phyloP scores from a whole-genome alignment of 2,329 filamentous ascomycete species.

The Talaromyces sp. region DNA sequence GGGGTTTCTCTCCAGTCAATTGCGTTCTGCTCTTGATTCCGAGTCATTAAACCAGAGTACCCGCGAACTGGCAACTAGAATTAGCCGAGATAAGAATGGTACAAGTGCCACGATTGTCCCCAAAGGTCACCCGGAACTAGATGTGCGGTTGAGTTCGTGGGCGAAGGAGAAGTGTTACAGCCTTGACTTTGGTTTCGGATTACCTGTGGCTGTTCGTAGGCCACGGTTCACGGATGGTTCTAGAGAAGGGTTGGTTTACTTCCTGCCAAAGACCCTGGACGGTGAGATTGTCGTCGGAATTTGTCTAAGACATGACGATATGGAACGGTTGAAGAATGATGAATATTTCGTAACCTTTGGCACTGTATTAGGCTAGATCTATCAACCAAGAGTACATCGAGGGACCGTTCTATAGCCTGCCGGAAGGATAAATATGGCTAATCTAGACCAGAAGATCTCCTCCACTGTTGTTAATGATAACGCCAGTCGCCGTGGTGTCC shows the following conservation, averaged over 20 bases:
- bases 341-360: slow-evolving; percentile 39
- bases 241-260: slow-evolving; percentile 46
- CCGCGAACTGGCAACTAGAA: slow-evolving; percentile 40
- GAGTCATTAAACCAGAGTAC: slow-evolving; percentile 33
- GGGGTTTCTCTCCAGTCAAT: slow-evolving; percentile 32
- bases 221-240: slow-evolving; percentile 41
- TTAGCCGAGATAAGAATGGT: neutral
- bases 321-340: slow-evolving; percentile 43
- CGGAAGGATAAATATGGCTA: too few species aligned
- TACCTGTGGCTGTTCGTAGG: slow-evolving; percentile 45
- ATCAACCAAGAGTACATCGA: too few species aligned
- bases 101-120: slow-evolving; percentile 24
- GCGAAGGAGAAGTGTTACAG: slow-evolving; percentile 43
- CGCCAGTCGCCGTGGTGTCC: slow-evolving; percentile 29
- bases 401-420: too few species aligned
- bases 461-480: slow-evolving; percentile 40
- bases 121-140: slow-evolving; percentile 33
- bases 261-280: slow-evolving; percentile 43
- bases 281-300: slow-evolving; percentile 44
- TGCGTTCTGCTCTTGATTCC: slow-evolving; percentile 40
- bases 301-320: slow-evolving; percentile 46
- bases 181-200: slow-evolving; percentile 48
- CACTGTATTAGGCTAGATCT: slow-evolving; percentile 29
- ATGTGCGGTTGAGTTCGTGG: slow-evolving; percentile 55
- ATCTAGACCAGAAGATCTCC: slow-evolving; percentile 1